Conservation (phyloP, 768 basidiomycete genomes). For the Lyophyllum atratum region DNA sequence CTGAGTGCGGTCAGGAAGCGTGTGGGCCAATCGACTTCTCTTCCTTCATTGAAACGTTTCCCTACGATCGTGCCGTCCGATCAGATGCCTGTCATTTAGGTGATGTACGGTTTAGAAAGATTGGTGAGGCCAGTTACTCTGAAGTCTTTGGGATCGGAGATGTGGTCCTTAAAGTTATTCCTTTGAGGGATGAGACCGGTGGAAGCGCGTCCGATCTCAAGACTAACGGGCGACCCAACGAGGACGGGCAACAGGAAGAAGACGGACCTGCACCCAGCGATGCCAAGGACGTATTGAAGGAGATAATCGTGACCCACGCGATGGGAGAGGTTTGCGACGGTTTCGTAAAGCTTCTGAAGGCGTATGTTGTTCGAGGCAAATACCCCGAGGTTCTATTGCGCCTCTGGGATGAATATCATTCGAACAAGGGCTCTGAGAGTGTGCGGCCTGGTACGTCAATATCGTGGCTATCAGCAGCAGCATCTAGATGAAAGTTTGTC, state of each 20-base stretch:
- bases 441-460: slow-evolving; percentile 71
- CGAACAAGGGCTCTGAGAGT: slow-evolving; percentile 77
- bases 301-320: slow-evolving; percentile 73
- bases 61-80: slow-evolving; percentile 65
- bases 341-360: slow-evolving; percentile 79
- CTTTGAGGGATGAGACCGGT: slow-evolving; percentile 57
- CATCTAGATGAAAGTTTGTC: slow-evolving; percentile 1
- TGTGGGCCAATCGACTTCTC: slow-evolving; percentile 74
- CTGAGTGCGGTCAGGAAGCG: slow-evolving; percentile 68
- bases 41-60: slow-evolving; percentile 80
- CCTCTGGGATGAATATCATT: slow-evolving; percentile 86
- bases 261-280: slow-evolving; percentile 74
- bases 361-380: slow-evolving; percentile 82
- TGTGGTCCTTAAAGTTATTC: slow-evolving; percentile 90
- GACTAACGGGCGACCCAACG: slow-evolving; percentile 7
- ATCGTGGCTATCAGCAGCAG: neutral
- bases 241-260: slow-evolving; percentile 28
- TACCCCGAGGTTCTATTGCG: slow-evolving; percentile 81
- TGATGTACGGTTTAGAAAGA: slow-evolving; percentile 64
- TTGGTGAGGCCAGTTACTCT: slow-evolving; percentile 96
- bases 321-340: slow-evolving; percentile 78
- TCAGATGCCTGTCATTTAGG: slow-evolving; percentile 15
- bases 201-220: slow-evolving; percentile 6
- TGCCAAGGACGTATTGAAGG: slow-evolving; percentile 75
- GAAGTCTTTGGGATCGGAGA: slow-evolving; percentile 93